Evolutionary conservation across 176 grass and related monocot genomes (phyloP).

Genomic region (Aegilops longissima): DNA sequence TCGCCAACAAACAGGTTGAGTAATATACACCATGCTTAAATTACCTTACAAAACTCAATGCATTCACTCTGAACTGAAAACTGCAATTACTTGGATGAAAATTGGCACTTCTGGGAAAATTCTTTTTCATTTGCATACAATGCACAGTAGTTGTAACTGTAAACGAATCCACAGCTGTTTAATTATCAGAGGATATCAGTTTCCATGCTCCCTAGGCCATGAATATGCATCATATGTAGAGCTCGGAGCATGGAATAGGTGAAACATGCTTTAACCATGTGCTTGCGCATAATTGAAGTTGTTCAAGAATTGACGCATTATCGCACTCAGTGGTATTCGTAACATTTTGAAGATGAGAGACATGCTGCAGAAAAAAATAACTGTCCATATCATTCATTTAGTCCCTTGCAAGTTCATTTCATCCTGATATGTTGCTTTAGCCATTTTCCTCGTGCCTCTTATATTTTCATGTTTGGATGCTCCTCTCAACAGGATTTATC

Average conservation of each 20-base stretch:
- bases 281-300: background rate
- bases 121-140: background rate
- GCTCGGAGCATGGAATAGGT: background rate
- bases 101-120: background rate
- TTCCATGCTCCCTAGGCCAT: background rate
- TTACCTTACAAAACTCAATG: background rate
- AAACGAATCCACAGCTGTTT: background rate
- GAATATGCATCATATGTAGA: background rate
- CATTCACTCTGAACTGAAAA: background rate
- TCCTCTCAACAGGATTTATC: constrained; percentile 69
- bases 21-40: background rate
- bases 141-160: background rate
- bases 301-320: background rate
- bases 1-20: constrained; percentile 91
- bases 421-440: background rate
- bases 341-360: background rate
- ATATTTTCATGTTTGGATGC: constrained; percentile 14
- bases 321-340: background rate
- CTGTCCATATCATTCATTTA: constrained; percentile 14
- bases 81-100: background rate
- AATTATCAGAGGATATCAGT: background rate
- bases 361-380: background rate
- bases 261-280: background rate
- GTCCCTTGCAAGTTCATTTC: background rate
- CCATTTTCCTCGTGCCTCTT: background rate